These are phyloP conservation scores for Verbascum thapsus DNA, from an alignment of 257 asterid genomes.

Conservation along the genomic window DNA sequence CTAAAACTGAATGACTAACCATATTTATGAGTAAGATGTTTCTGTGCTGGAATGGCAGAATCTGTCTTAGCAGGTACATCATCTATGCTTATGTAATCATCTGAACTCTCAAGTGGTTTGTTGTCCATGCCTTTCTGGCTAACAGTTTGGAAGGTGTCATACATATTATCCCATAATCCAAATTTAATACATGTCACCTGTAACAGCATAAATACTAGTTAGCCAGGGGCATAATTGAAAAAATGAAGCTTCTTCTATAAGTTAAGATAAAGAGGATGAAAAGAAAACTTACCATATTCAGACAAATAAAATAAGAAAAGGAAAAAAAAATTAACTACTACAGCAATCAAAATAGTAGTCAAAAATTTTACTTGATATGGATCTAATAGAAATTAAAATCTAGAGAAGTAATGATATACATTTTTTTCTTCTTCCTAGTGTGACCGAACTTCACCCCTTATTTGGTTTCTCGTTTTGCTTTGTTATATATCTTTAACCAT, in stretches of 20 bases:
- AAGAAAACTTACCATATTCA: too few relatives aligned
- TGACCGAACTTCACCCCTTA: not conserved
- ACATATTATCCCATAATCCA: conserved; percentile 77
- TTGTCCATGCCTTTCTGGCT: conserved; percentile 38
- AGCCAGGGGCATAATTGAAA: conserved; percentile 24
- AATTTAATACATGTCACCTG: conserved; percentile 75
- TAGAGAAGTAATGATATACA: not conserved
- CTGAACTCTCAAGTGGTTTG: conserved; percentile 41
- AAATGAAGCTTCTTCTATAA: conserved; percentile 20
- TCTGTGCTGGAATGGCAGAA: conserved; percentile 35
- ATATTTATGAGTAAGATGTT: conserved; percentile 32
- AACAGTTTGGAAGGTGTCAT: conserved; percentile 54
- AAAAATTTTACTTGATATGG: too few relatives aligned
- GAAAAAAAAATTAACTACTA: too few relatives aligned
- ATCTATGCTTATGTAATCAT: conserved; percentile 54
- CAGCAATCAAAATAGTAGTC: too few relatives aligned
- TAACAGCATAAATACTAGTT: conserved; percentile 31
- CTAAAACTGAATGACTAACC: conserved; percentile 47
- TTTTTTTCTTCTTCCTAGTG: not conserved
- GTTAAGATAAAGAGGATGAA: conserved; percentile 2
- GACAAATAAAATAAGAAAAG: too few relatives aligned
- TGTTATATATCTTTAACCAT: not conserved
- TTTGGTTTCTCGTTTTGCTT: not conserved
- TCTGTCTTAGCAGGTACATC: conserved; percentile 60
- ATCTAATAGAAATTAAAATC: not conserved